phyloP scores from a whole-genome alignment of 805 yeast genomes.

The Lipomyces anomalus region DNA sequence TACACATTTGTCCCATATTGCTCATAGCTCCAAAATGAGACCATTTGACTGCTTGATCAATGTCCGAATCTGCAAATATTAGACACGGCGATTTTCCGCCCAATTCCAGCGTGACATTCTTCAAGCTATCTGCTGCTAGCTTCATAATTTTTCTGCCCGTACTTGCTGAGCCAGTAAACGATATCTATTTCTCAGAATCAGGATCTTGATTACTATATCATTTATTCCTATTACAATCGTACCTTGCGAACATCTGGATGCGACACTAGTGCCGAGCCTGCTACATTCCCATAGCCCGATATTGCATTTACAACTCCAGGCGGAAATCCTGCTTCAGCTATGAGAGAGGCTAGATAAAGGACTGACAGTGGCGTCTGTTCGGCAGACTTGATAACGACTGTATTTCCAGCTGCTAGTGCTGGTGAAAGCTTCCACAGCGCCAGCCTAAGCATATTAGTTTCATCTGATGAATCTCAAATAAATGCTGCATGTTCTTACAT shows the following conservation, averaged over 20 bases:
- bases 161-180: conserved; percentile 91
- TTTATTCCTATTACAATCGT: too few species aligned
- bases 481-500: conserved; percentile 5
- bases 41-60: conserved; percentile 67
- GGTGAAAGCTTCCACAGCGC: conserved; percentile 71
- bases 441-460: conserved; percentile 11
- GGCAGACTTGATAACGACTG: conserved; percentile 64
- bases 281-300: conserved; percentile 62
- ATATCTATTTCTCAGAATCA: conserved; percentile 46
- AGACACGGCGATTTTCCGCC: conserved; percentile 96
- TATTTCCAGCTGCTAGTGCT: conserved; percentile 75
- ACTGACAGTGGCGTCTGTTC: conserved; percentile 72
- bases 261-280: conserved; percentile 61
- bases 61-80: conserved; percentile 78
- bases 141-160: conserved; percentile 78
- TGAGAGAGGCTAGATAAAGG: conserved; percentile 52
- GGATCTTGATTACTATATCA: neutral
- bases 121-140: conserved; percentile 61
- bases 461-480: neutral
- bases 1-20: conserved; percentile 94
- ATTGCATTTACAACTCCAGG: conserved; percentile 69
- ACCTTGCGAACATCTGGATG: conserved; percentile 58
- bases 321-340: conserved; percentile 66
- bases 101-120: conserved; percentile 85
- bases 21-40: conserved; percentile 76